Percentiles rank a stretch among this genome's conserved stretches.
Conservation (phyloP, 2,329 filamentous ascomycete genomes). For the Intubia oerlemansii region DNA sequence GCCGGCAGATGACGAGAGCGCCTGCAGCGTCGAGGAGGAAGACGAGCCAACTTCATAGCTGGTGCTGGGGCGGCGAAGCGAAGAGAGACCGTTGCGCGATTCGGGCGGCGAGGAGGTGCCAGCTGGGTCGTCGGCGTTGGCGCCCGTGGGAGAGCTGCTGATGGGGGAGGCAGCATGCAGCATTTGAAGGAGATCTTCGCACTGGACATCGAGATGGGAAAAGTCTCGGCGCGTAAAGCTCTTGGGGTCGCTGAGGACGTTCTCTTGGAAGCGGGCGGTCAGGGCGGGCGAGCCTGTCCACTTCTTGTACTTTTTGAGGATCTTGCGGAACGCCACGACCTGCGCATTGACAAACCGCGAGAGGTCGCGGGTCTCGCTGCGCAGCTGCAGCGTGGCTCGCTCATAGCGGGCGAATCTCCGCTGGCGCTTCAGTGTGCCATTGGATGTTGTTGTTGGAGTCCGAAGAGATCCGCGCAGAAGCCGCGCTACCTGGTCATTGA, state of each 20-base stretch:
- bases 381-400: constrained; percentile 31
- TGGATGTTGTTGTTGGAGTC: constrained; percentile 13
- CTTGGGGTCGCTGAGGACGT: constrained; percentile 42
- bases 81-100: too few species aligned
- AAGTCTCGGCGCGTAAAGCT: constrained; percentile 54
- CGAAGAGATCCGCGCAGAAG: constrained; percentile 23
- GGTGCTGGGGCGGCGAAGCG: too few species aligned
- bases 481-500: constrained; percentile 24
- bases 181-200: constrained; percentile 25
- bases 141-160: too few species aligned
- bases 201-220: constrained; percentile 24
- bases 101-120: too few species aligned
- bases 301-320: constrained; percentile 69
- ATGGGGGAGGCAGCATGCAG: constrained; percentile 24
- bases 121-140: too few species aligned
- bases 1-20: constrained; percentile 6
- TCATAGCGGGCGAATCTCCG: constrained; percentile 32
- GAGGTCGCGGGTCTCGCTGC: constrained; percentile 49
- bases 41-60: constrained; percentile 6
- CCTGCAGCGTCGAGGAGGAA: constrained; percentile 8
- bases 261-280: constrained; percentile 41
- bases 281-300: constrained; percentile 58
- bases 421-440: constrained; percentile 20
- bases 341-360: constrained; percentile 56
- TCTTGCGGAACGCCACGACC: constrained; percentile 56